Evolutionary conservation across 805 yeast genomes (phyloP), one percentile per base, ranked within the genome.

Genomic region (Kregervanrija pseudodelftensis): DNA sequence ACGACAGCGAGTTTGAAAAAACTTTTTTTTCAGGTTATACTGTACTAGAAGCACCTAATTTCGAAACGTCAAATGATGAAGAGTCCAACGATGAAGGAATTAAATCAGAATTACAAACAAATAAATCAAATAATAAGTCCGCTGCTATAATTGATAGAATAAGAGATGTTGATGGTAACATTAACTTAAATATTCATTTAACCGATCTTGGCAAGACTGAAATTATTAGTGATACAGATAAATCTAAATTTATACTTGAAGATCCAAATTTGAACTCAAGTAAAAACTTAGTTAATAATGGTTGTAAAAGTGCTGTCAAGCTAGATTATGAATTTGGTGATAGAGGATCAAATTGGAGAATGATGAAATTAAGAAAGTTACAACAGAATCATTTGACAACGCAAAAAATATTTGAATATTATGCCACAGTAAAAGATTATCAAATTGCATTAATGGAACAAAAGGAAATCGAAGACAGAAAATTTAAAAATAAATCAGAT

Each of bases 251-350:
- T 22, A 22, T 22, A 22, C 28, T 22, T 22, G 28, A 22, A 22
- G 7, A 22, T 4, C 8, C 28, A 7, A 22, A 22, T 22, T 22
- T 7, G 8, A 7, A 22, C 7, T 22, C 28, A 22, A 22, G 28
- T 22, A 22, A 22, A 22, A 22, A 22, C 7, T 22, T 7, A 22
- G 28, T 7, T 2, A 22, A 22, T 22, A 7, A 22, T 22, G 7
- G 8, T 7, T 5, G 7, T 22, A 22, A 22, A 8, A 22, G 8
- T 5, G 7, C 28, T 22, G 2, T 50, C 2, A 51, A 55, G 4
- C 61, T 62, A 13, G 56, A 57, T 16, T 67, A 62, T 48, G 57
- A 53, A 30, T 67, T 65, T 57, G 71, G 71, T 1, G 71, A 67
- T 49, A 34, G 56, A 15, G 71, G 70, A 2, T 59, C 66, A 1